A percentile compares a stretch with the other conserved stretches of the same genome.
Evolutionary conservation across 2,329 filamentous ascomycete species (phyloP).

Genomic region (Penicillium palitans): DNA sequence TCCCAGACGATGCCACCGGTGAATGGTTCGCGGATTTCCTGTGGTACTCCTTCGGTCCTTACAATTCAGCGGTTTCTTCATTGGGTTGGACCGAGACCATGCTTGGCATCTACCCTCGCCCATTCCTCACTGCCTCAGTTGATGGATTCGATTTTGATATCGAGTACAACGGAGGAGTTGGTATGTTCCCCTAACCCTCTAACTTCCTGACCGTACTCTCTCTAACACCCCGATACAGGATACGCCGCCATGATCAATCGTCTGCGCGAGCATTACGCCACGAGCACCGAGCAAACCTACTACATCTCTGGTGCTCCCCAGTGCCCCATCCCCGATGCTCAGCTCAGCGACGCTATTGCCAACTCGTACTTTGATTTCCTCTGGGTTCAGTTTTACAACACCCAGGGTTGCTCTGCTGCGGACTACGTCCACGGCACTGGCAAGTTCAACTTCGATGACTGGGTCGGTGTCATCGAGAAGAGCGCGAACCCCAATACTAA

Average conservation of each 20-base stretch:
- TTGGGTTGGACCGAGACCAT: constrained; percentile 15
- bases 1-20: constrained; percentile 42
- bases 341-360: constrained; percentile 48
- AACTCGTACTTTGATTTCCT: constrained; percentile 53
- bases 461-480: constrained; percentile 42
- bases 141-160: constrained; percentile 58
- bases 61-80: constrained; percentile 29
- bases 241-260: constrained; percentile 52
- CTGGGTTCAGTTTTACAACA: constrained; percentile 60
- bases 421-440: constrained; percentile 40
- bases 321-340: constrained; percentile 51
- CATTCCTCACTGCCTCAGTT: constrained; percentile 48
- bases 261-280: constrained; percentile 45
- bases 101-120: constrained; percentile 37
- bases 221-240: constrained; percentile 28
- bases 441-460: constrained; percentile 50
- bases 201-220: not conserved
- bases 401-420: constrained; percentile 51
- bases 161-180: constrained; percentile 33
- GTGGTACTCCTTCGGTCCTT: constrained; percentile 53
- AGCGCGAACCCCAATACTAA: constrained; percentile 49
- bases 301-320: constrained; percentile 58
- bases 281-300: constrained; percentile 40
- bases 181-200: constrained; percentile 24
- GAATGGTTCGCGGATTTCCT: constrained; percentile 52